Evolutionary conservation across 371 early-diverging fungal species (phyloP).

Genomic region (Saksenaea oblongispora): DNA sequence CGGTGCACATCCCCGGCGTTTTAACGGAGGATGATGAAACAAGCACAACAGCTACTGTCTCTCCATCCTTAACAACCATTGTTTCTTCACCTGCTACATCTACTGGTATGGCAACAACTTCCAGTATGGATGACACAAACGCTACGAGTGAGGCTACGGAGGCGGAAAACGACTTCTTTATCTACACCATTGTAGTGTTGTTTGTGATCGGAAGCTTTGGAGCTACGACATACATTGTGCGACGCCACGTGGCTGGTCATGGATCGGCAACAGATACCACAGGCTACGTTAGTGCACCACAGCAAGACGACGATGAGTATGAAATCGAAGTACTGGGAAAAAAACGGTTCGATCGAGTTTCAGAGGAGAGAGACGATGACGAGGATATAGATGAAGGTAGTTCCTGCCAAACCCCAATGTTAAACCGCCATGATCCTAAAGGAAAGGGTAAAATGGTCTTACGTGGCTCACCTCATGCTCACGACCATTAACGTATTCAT

Average conservation of each 20-base stretch:
- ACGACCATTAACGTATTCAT: neutral
- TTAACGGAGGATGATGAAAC: neutral
- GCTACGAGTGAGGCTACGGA: neutral
- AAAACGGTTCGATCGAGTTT: neutral
- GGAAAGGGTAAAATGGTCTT: neutral
- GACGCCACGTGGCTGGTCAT: neutral
- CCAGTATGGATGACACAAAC: neutral
- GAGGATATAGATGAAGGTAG: neutral
- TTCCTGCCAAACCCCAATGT: neutral
- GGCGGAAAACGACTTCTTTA: slow-evolving; percentile 14
- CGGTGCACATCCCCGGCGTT: neutral
- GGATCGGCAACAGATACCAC: slow-evolving; percentile 8
- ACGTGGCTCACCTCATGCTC: neutral
- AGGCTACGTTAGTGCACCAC: slow-evolving; percentile 11
- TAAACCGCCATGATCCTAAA: neutral
- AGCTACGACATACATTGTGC: slow-evolving; percentile 12
- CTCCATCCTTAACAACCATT: neutral
- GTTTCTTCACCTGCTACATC: slow-evolving; percentile 1
- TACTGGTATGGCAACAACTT: slow-evolving; percentile 1
- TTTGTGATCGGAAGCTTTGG: slow-evolving; percentile 12
- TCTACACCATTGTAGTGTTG: slow-evolving; percentile 11
- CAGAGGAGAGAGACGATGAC: neutral
- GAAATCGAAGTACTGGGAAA: slow-evolving; percentile 17
- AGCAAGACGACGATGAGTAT: slow-evolving; percentile 14
- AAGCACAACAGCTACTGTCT: neutral